Conservation (phyloP, 164 flowering plant species). For the Tetrastigma voinierianum region DNA sequence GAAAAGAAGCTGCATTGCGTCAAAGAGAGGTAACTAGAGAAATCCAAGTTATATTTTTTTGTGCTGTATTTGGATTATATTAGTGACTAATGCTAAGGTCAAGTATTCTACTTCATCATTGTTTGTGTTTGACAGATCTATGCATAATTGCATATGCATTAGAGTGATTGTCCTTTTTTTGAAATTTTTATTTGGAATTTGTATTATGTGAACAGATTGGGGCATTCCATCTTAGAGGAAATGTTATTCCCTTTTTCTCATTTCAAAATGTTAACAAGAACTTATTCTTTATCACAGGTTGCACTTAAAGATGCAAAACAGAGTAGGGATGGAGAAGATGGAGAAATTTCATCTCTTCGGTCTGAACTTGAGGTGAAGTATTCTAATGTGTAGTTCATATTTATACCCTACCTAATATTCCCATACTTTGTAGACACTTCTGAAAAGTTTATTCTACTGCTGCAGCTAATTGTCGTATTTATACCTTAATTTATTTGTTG, state of each 20-base stretch:
- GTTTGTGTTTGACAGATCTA: neutral
- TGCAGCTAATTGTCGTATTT: neutral
- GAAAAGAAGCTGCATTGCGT: conserved; percentile 93
- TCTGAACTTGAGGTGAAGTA: conserved; percentile 62
- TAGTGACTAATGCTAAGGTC: neutral
- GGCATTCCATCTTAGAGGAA: neutral
- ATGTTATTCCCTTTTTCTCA: neutral
- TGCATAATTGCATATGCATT: too few relatives aligned
- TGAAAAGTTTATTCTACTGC: neutral
- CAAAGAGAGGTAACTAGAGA: conserved; percentile 79
- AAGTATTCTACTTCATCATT: neutral
- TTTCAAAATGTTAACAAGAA: neutral
- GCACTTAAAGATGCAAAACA: conserved; percentile 80
- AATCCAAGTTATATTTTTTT: neutral
- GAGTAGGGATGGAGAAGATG: conserved; percentile 56
- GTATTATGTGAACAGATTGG: conserved; percentile 1
- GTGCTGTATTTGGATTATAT: neutral
- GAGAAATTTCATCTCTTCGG: conserved; percentile 59
- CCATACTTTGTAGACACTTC: neutral
- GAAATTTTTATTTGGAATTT: neutral
- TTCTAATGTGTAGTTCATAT: conserved; percentile 6
- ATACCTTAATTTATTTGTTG: conserved; percentile 8
- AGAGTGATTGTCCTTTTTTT: neutral
- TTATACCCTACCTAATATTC: neutral
- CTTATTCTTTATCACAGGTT: conserved; percentile 42